These are phyloP conservation scores for Euphrasia confusa DNA, from an alignment of 257 asterid species.

Conservation along the genomic window DNA sequence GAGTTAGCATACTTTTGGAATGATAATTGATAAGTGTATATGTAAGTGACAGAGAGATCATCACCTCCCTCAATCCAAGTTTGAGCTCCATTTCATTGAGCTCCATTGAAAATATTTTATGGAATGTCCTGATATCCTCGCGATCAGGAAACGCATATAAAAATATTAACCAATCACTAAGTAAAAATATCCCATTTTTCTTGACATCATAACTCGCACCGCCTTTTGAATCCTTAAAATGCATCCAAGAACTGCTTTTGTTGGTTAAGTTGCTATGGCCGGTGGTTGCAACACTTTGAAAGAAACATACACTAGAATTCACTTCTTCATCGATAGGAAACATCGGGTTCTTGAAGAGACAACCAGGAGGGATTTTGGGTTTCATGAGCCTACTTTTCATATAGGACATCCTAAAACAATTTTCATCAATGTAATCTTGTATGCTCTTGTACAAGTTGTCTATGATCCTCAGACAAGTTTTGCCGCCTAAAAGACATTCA, in stretches of 20 bases:
- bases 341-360: not conserved
- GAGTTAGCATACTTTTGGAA: too few relatives aligned
- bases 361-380: slow-evolving; percentile 9
- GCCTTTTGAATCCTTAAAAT: slow-evolving; percentile 9
- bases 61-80: too few relatives aligned
- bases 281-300: not conserved
- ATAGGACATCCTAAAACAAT: not conserved
- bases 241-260: not conserved
- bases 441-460: slow-evolving; percentile 25
- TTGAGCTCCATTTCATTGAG: too few relatives aligned
- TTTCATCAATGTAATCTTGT: not conserved
- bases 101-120: too few relatives aligned
- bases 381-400: not conserved
- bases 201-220: not conserved
- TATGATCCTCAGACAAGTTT: slow-evolving; percentile 11
- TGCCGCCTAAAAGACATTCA: slow-evolving; percentile 15
- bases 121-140: too few relatives aligned
- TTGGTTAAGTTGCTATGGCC: not conserved
- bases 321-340: not conserved
- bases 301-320: not conserved
- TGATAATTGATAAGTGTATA: too few relatives aligned
- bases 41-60: too few relatives aligned
- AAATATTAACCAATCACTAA: not conserved
- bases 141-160: too few relatives aligned
- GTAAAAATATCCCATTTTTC: too few relatives aligned